phyloP scores from a whole-genome alignment of 345 rosid genomes.

The Eucalyptus leucophloia region DNA sequence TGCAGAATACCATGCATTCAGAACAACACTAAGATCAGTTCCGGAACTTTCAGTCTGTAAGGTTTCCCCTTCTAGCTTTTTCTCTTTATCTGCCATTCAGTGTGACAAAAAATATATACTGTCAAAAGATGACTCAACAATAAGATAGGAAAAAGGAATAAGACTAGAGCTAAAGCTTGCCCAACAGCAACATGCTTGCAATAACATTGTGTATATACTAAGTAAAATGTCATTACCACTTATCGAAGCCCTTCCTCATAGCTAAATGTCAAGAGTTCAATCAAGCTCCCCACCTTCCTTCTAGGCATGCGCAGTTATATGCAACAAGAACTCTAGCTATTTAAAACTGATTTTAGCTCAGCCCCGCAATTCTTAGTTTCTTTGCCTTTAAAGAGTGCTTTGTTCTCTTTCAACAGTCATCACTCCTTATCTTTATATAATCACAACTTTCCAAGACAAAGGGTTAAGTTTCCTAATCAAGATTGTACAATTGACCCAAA shows the following conservation, averaged over 20 bases:
- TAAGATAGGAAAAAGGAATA: not conserved
- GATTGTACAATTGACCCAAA: not conserved
- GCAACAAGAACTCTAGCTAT: not conserved
- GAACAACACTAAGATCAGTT: constrained; percentile 36
- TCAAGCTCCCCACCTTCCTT: not conserved
- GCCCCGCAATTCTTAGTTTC: not conserved
- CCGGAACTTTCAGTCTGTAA: constrained; percentile 5
- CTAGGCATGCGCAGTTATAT: not conserved
- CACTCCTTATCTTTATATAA: not conserved
- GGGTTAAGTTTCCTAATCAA: not conserved
- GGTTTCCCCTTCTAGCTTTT: constrained; percentile 14
- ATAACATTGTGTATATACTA: not conserved
- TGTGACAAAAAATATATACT: not conserved
- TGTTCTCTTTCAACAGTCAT: not conserved
- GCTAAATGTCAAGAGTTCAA: not conserved
- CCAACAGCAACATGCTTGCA: not conserved
- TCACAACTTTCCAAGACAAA: not conserved
- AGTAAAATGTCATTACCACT: not conserved
- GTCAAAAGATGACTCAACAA: not conserved
- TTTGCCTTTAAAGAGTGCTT: not conserved
- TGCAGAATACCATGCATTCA: constrained; percentile 58
- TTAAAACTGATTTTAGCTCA: not conserved
- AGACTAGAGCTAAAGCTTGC: not conserved
- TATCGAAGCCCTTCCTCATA: not conserved
- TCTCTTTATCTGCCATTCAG: constrained; percentile 8